Evolutionary conservation across 2,329 filamentous ascomycete genomes (phyloP).

Genomic region (Colletotrichum melonis): DNA sequence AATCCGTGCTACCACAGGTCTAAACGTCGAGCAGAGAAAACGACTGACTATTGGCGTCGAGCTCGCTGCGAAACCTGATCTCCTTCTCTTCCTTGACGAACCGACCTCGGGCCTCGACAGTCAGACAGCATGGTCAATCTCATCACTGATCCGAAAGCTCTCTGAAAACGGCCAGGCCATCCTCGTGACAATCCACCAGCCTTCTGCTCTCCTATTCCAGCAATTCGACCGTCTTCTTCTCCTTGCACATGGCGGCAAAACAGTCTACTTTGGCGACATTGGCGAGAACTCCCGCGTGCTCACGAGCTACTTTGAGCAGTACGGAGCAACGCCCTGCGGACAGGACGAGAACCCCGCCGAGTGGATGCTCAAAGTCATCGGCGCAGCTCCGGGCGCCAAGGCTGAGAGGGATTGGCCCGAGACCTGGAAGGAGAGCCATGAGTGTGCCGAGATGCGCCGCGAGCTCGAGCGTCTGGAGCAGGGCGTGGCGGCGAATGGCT

Average conservation of each 20-base stretch:
- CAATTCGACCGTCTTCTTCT: conserved; percentile 68
- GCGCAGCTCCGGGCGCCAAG: conserved; percentile 61
- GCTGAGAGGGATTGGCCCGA: conserved; percentile 50
- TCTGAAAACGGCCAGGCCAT: conserved; percentile 61
- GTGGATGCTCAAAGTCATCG: conserved; percentile 68
- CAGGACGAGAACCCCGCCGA: conserved; percentile 73
- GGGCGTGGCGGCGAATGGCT: neutral
- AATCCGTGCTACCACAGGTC: conserved; percentile 43
- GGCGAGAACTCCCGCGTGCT: conserved; percentile 60
- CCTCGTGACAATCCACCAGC: conserved; percentile 63
- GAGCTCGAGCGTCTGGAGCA: conserved; percentile 44
- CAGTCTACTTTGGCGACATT: conserved; percentile 46
- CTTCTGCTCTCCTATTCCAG: conserved; percentile 56
- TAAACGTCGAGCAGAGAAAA: conserved; percentile 56
- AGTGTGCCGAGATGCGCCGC: conserved; percentile 44
- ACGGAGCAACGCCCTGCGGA: conserved; percentile 67
- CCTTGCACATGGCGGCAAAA: conserved; percentile 63
- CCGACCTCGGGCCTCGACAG: conserved; percentile 81
- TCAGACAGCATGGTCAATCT: conserved; percentile 81
- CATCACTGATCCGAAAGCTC: conserved; percentile 75
- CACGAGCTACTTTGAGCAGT: conserved; percentile 68
- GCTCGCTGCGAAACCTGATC: conserved; percentile 76
- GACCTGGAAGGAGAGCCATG: conserved; percentile 48
- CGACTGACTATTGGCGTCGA: conserved; percentile 82
- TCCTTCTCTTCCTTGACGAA: conserved; percentile 81